Conservation (phyloP, 2,329 filamentous ascomycete species). For the Trichoderma gracile region DNA sequence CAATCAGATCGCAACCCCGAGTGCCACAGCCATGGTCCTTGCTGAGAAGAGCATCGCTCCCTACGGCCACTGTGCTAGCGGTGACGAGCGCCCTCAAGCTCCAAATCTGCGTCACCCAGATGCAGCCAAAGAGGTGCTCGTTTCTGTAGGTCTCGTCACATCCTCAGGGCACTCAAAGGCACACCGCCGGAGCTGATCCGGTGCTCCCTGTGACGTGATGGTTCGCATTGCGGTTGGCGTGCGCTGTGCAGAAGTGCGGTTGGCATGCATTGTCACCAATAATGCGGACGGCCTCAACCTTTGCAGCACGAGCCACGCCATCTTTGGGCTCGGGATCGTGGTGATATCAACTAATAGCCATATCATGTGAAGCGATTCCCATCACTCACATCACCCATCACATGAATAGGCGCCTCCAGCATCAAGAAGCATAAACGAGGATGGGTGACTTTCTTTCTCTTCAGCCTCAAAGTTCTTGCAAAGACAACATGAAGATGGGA, state of each 20-base stretch:
- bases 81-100: constrained; percentile 10
- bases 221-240: background rate
- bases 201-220: background rate
- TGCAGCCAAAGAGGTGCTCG: constrained; percentile 8
- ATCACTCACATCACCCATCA: background rate
- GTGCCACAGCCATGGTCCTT: background rate
- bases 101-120: background rate
- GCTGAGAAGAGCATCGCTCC: constrained; percentile 1
- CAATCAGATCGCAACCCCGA: constrained; percentile 10
- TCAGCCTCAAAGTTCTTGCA: background rate
- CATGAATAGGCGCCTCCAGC: background rate
- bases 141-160: constrained; percentile 19
- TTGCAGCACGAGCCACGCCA: constrained; percentile 1
- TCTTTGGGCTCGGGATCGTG: background rate
- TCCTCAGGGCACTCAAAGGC: constrained; percentile 1
- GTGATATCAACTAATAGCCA: constrained; percentile 1
- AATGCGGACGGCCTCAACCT: background rate
- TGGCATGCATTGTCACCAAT: background rate
- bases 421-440: background rate
- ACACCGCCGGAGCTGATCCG: constrained; percentile 17
- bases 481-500: background rate
- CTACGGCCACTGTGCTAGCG: constrained; percentile 18
- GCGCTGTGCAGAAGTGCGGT: background rate
- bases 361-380: constrained; percentile 5
- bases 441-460: too few species aligned